Evolutionary conservation across 2,329 filamentous ascomycete species (phyloP), one percentile per base, ranked within the genome.

Genomic region (Ceratocystis huliohia): DNA sequence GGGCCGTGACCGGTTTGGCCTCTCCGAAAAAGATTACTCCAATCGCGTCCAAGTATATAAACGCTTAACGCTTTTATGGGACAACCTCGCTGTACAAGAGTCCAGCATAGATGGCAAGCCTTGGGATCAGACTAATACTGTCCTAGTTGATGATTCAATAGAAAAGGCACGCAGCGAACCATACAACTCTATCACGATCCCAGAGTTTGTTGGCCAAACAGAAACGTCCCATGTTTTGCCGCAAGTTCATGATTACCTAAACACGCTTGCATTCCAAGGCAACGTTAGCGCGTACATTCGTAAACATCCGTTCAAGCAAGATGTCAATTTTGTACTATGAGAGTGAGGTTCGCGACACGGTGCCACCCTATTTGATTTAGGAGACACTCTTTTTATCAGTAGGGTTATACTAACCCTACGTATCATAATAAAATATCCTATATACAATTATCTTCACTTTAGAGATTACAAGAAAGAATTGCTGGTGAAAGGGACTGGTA

Each of bases 41-140:
- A 70, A 75, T 63, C 88, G 89, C 67, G 85, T 93, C 0, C 89
- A 95, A 74, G 91, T 92, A 67, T 97, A 96, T 80, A 99, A 99
- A 78, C 83, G 89, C 46, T 81, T 99, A 2, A 80, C 84, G 0
- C 78, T 76, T 63, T 76, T 96, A 0, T 99, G 94, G 94, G 72
- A 71, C 13, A 76, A 84, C 69, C 73, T 74, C 0, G 61, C 66
- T 2, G 74, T 85, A 25, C 74, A 73, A 67, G 72, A 69, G 6
- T 76, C 77, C 44, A 82, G 78, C n/a, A 73, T 72, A 44, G 79
- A 75, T 28, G 74, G 72, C 15, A 20, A 3, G 7, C 45, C 25
- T 3, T 97, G 91, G 88, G 82, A 86, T 71, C 91, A 96, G 76
- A 81, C 81, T 63, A 96, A 97, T 74, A 97, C 94, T 0, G 81